A percentile compares a stretch with the other conserved stretches of the same genome.
These are phyloP conservation scores for Benincasa hispida DNA, from an alignment of 306 rosid genomes.

Conservation along the genomic window DNA sequence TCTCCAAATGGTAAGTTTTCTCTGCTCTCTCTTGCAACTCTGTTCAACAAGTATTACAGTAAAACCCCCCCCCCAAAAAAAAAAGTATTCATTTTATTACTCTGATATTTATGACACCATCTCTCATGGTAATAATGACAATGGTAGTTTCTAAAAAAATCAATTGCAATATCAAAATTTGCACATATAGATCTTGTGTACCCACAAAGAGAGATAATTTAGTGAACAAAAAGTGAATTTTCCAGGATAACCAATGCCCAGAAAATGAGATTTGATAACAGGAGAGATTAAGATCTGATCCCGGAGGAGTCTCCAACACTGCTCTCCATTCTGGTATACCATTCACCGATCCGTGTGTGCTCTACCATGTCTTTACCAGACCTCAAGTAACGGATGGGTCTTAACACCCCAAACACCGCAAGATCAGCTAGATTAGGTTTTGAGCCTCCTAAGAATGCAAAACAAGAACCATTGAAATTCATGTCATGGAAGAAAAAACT, in stretches of 20 bases:
- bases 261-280: not conserved
- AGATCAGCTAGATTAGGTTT: conserved; percentile 49
- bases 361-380: conserved; percentile 96
- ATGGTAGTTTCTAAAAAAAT: conserved; percentile 1
- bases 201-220: not conserved
- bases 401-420: conserved; percentile 57
- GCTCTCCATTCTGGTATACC: conserved; percentile 87
- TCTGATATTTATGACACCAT: not conserved
- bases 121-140: not conserved
- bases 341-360: conserved; percentile 81
- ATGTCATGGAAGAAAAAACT: not conserved
- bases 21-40: not conserved
- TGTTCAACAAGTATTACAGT: not conserved
- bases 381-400: conserved; percentile 83
- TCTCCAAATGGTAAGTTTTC: not conserved
- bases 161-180: not conserved
- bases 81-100: not conserved
- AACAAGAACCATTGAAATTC: not conserved
- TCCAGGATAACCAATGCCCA: not conserved
- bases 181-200: not conserved
- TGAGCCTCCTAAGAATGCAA: conserved; percentile 30
- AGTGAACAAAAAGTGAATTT: not conserved
- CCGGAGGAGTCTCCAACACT: conserved; percentile 61
- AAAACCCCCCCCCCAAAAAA: not conserved
- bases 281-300: conserved; percentile 26